Evolutionary conservation across 108 stramenopile genomes (phyloP), one percentile per base, ranked within the genome.

Genomic region (Phaeodactylum tricornutum): DNA sequence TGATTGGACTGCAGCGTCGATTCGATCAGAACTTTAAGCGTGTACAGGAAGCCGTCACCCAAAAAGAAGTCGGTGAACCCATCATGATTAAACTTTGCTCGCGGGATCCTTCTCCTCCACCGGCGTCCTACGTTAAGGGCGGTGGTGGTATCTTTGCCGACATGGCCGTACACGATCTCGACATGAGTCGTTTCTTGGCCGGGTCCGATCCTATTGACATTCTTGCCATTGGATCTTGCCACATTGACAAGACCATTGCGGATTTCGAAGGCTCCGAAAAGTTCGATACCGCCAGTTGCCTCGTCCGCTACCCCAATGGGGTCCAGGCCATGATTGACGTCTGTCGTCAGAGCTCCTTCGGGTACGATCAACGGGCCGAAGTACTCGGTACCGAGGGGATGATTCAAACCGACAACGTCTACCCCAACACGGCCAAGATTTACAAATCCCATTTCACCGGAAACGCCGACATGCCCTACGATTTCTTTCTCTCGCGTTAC

Each of bases 361-460:
- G 95, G 49, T 96, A 94, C 69, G 95, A 96, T 64, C 95, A 96
- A 56, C 92, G 95, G 59, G 95, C 95, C n/a, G 95, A 93, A 59
- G 93, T 91, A 5, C 66, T 96, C 49, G 95, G 95, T 57, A 91
- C 84, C 30, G 67, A 74, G 60, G 95, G 93, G 36, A 96, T 96
- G 95, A 87, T 94, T 57, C 76, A 77, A 21, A 96, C 95, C 47
- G 95, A 96, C 69, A 96, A 96, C 67, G 87, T 96, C 36, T 96
- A 90, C 77, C 92, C 86, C 57, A 85, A 81, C 66, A 88, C 91
- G 45, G 91, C 91, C 53, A 83, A 78, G 50, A 85, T 92, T 38
- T 92, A 69, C 81, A 80, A 75, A 62, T 35, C 59, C 40, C 78
- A 89, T 72, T 96, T 79, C 61, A 96, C 95, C 32, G 93, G 95